phyloP scores from a whole-genome alignment of 139 green algal species.

The Chlorella sp. region DNA sequence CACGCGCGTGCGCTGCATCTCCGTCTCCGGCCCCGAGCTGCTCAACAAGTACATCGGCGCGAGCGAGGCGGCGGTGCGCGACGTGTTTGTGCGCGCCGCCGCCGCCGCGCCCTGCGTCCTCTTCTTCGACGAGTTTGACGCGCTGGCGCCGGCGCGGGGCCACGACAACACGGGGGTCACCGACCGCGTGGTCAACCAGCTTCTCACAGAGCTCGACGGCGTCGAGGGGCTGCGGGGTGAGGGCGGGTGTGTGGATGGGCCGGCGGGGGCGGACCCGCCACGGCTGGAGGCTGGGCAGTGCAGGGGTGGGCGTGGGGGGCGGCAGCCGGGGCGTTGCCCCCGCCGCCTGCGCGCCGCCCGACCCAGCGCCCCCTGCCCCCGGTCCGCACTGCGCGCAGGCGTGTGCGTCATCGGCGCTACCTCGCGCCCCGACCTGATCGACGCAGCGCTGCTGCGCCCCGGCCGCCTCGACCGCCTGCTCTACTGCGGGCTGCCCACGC shows the following conservation, averaged over 20 bases:
- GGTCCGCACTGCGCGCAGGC: slow-evolving; percentile 33
- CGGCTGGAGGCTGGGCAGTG: background rate
- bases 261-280: background rate
- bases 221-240: slow-evolving; percentile 84
- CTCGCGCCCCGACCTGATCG: slow-evolving; percentile 87
- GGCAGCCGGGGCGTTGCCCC: background rate
- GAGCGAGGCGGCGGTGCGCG: slow-evolving; percentile 88
- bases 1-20: slow-evolving; percentile 69
- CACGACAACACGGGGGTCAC: slow-evolving; percentile 95
- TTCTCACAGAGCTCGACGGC: slow-evolving; percentile 98
- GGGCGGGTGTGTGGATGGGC: background rate
- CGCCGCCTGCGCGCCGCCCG: background rate
- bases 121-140: slow-evolving; percentile 99
- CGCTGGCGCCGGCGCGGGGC: slow-evolving; percentile 90
- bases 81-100: slow-evolving; percentile 86
- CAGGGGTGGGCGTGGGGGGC: background rate
- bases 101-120: slow-evolving; percentile 92
- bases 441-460: slow-evolving; percentile 91
- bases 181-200: slow-evolving; percentile 95
- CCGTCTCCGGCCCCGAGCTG: slow-evolving; percentile 94
- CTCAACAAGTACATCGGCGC: slow-evolving; percentile 99
- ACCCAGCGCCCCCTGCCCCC: background rate
- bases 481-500: slow-evolving; percentile 61
- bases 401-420: slow-evolving; percentile 95
- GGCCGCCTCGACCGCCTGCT: slow-evolving; percentile 78